phyloP scores from a whole-genome alignment of 352 stramenopile genomes.

The Thalassiosira mediterranea region DNA sequence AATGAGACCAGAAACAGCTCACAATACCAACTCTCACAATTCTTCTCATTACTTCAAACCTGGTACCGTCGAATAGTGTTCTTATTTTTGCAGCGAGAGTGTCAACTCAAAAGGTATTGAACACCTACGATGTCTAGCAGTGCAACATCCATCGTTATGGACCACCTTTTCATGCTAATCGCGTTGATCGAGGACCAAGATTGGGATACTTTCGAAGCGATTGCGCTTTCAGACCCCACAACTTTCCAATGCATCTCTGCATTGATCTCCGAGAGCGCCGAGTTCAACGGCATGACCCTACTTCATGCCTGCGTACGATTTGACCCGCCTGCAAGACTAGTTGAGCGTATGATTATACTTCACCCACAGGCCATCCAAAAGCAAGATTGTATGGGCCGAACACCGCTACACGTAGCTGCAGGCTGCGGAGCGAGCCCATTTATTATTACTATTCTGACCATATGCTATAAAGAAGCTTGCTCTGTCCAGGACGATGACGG shows the following conservation, averaged over 20 bases:
- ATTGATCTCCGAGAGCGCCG: slow-evolving; percentile 2
- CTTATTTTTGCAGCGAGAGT: too few species aligned
- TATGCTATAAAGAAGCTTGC: slow-evolving; percentile 32
- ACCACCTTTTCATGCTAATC: slow-evolving; percentile 9
- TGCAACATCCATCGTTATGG: too few species aligned
- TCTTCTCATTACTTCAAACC: too few species aligned
- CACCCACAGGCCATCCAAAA: slow-evolving; percentile 15
- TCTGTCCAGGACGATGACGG: slow-evolving; percentile 45
- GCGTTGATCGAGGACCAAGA: slow-evolving; percentile 14
- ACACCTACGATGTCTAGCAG: too few species aligned
- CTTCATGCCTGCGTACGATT: slow-evolving; percentile 33
- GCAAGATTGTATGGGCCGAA: slow-evolving; percentile 37
- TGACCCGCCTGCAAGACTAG: slow-evolving; percentile 16
- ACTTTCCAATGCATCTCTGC: slow-evolving; percentile 4
- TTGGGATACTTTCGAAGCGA: slow-evolving; percentile 14
- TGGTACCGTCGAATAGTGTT: too few species aligned
- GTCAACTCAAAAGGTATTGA: too few species aligned
- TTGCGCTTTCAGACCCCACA: slow-evolving; percentile 7
- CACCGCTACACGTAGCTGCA: slow-evolving; percentile 52
- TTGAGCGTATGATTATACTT: slow-evolving; percentile 38
- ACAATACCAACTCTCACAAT: too few species aligned
- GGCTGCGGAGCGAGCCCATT: slow-evolving; percentile 19
- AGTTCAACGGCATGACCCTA: slow-evolving; percentile 43
- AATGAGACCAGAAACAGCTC: too few species aligned
- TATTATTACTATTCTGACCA: slow-evolving; percentile 22